phyloP scores from a whole-genome alignment of 2,329 filamentous ascomycete species.

The Endothia cerciana region DNA sequence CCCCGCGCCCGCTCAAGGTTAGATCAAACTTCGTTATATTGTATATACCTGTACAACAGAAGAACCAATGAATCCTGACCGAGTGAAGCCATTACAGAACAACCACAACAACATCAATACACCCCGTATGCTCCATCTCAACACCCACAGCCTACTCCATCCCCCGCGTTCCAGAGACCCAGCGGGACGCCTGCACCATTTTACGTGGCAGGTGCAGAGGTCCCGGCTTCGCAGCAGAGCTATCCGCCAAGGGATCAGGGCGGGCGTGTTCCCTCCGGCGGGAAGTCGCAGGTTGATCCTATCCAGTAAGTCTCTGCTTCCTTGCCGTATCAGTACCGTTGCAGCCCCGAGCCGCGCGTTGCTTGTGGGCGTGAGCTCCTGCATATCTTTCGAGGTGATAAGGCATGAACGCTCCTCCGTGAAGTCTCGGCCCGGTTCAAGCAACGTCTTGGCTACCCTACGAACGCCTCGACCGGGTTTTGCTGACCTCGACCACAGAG shows the following conservation, averaged over 20 bases:
- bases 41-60: conserved; percentile 32
- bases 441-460: neutral
- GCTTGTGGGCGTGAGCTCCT: conserved; percentile 7
- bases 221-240: conserved; percentile 48
- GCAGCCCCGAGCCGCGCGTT: neutral
- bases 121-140: conserved; percentile 34
- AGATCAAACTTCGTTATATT: conserved; percentile 24
- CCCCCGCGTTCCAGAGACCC: conserved; percentile 59
- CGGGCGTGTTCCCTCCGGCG: conserved; percentile 51
- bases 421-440: neutral
- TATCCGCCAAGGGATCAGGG: conserved; percentile 58
- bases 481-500: conserved; percentile 12
- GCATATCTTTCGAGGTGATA: conserved; percentile 2
- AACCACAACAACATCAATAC: conserved; percentile 50
- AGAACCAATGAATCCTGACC: conserved; percentile 30
- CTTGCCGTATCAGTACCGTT: neutral
- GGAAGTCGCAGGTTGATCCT: conserved; percentile 44
- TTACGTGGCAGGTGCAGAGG: conserved; percentile 65
- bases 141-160: conserved; percentile 49
- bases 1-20: conserved; percentile 56
- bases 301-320: conserved; percentile 23
- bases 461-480: neutral
- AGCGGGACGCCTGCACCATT: conserved; percentile 62
- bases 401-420: conserved; percentile 1
- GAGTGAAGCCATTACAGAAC: conserved; percentile 31